A percentile compares a stretch with the other conserved stretches of the same genome.
phyloP scores from a whole-genome alignment of 2,329 filamentous ascomycete species.

The Rutstroemia sydowiana region DNA sequence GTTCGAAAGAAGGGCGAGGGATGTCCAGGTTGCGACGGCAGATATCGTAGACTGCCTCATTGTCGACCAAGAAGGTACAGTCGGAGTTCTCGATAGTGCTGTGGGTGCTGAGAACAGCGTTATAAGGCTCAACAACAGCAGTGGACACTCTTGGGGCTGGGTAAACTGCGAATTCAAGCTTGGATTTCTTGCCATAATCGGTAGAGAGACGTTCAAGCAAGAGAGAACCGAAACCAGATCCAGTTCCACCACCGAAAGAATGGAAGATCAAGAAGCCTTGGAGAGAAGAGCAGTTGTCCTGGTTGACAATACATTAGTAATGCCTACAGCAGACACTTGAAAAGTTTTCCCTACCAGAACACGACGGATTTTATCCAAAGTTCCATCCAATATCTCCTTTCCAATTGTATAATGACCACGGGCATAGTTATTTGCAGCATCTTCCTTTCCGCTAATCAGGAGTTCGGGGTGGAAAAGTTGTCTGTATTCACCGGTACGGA shows the following conservation, averaged over 20 bases:
- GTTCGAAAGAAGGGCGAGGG: slow-evolving; percentile 55
- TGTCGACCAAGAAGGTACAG: slow-evolving; percentile 62
- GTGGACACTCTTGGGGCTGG: slow-evolving; percentile 57
- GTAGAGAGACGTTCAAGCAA: slow-evolving; percentile 56
- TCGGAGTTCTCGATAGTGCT: slow-evolving; percentile 61
- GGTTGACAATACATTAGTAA: slow-evolving; percentile 5
- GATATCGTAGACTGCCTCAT: slow-evolving; percentile 62
- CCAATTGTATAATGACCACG: slow-evolving; percentile 63
- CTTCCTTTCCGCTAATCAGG: slow-evolving; percentile 61
- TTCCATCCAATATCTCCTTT: slow-evolving; percentile 57
- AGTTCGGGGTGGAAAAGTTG: slow-evolving; percentile 59
- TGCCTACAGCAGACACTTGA: not conserved
- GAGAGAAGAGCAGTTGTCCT: slow-evolving; percentile 59
- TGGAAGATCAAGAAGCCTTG: slow-evolving; percentile 64
- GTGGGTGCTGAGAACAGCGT: slow-evolving; percentile 50
- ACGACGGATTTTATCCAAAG: slow-evolving; percentile 57
- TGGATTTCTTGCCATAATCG: slow-evolving; percentile 62
- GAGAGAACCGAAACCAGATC: slow-evolving; percentile 59
- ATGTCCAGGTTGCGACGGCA: slow-evolving; percentile 59
- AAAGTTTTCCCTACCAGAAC: slow-evolving; percentile 42
- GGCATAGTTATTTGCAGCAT: slow-evolving; percentile 64
- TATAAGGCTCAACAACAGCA: slow-evolving; percentile 63
- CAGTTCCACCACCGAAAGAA: slow-evolving; percentile 61
- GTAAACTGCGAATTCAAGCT: slow-evolving; percentile 61
- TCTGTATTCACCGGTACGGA: slow-evolving; percentile 55